These are phyloP conservation scores for Mortierella polycephala DNA, from an alignment of 371 early-diverging fungal species.

Conservation along the genomic window DNA sequence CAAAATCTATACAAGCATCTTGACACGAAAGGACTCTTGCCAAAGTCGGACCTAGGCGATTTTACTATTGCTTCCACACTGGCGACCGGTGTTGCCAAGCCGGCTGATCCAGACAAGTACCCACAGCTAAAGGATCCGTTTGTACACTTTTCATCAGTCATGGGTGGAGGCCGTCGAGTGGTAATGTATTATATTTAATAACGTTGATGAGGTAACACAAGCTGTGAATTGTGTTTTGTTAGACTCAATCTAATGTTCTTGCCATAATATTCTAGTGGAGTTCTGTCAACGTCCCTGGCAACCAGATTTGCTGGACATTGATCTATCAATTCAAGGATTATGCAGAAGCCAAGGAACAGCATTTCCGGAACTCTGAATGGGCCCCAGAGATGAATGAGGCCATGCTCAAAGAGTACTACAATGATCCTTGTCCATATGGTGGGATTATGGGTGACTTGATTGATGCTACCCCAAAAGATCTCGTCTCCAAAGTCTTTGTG, in stretches of 20 bases:
- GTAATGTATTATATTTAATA: neutral
- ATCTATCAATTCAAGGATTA: neutral
- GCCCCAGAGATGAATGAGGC: slow-evolving; percentile 18
- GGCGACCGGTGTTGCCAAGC: slow-evolving; percentile 12
- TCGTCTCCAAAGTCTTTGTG: slow-evolving; percentile 15
- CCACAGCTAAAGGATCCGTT: slow-evolving; percentile 11
- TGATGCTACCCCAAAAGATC: slow-evolving; percentile 14
- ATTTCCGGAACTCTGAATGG: slow-evolving; percentile 29
- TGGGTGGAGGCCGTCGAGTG: neutral
- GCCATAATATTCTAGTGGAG: slow-evolving; percentile 1
- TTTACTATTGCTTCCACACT: neutral
- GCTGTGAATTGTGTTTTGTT: too few relatives aligned
- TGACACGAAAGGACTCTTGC: slow-evolving; percentile 2
- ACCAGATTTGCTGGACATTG: slow-evolving; percentile 15
- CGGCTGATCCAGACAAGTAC: slow-evolving; percentile 14
- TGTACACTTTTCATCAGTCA: slow-evolving; percentile 4
- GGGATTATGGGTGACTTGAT: slow-evolving; percentile 12
- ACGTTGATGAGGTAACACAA: neutral
- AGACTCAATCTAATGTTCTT: too few relatives aligned
- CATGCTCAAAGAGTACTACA: slow-evolving; percentile 1
- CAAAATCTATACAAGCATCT: slow-evolving; percentile 11
- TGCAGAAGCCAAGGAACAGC: slow-evolving; percentile 9
- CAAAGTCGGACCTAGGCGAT: slow-evolving; percentile 5
- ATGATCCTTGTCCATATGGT: slow-evolving; percentile 2
- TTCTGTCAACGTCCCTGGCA: slow-evolving; percentile 13